Base-by-base conservation (phyloP, 2,329 filamentous ascomycete genomes). In the Ophiostoma australiae region DNA sequence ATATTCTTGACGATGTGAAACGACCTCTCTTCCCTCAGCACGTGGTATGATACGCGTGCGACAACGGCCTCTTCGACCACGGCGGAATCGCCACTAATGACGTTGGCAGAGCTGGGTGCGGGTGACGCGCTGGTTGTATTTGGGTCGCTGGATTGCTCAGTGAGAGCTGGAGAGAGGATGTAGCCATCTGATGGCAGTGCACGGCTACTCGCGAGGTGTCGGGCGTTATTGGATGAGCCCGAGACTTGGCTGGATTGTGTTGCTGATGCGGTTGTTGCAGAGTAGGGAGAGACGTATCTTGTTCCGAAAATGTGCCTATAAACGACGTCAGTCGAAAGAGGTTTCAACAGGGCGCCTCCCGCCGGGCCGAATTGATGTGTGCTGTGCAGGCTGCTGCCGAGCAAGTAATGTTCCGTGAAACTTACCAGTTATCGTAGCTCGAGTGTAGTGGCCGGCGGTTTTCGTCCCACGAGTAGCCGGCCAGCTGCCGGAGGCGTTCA, bases 391-490 rank as follows among this genome's bases (percentile, higher is more conserved):
- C 20, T 58, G 23, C 11, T 37, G 33, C 52, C n/a, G 31, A 2
- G 13, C n/a, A n/a, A 39, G 20, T 55, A n/a, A 35, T n/a, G 11
- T 23, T 23, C 17, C n/a, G n/a, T 20, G 3, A 37, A 8, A 71
- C 80, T 76, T 82, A 89, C 93, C 94, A 98, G 82, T 94, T 93
- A 79, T 96, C 93, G 80, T 97, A 97, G 76, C 89, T 92, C 69
- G 86, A 86, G 77, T 89, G 88, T 71, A 85, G 82, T 13, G 87
- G 86, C 35, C 80, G 79, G 71, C 77, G 79, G 17, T 86, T 84
- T 75, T 91, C 90, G 79, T 93, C 90, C 91, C 91, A 94, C 7
- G 86, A 87, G 78, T 92, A 93, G 70, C 90, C 91, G 66, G 89
- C 85, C 74, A 94, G 84, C 78, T 92, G 90, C 73, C 87, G 85